Evolutionary conservation across 2,329 filamentous ascomycete genomes (phyloP).

Genomic region (Talaromyces sp.): DNA sequence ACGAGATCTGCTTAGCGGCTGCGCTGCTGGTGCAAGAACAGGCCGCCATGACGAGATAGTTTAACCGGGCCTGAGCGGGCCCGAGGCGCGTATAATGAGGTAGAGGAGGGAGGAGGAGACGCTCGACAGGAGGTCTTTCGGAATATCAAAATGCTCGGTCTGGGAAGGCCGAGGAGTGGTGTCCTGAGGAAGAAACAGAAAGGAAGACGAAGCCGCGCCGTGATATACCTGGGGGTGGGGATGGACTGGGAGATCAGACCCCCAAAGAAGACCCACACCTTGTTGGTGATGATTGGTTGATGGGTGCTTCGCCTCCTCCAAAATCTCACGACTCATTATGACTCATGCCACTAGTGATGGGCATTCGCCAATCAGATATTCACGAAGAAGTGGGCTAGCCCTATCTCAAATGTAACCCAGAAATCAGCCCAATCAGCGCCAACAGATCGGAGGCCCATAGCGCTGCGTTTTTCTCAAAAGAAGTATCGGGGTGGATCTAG

Average conservation of each 20-base stretch:
- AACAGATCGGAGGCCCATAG: no score
- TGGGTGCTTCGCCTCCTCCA: not conserved
- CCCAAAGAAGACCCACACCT: not conserved
- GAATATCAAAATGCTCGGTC: slow-evolving; percentile 15
- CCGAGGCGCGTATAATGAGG: slow-evolving; percentile 19
- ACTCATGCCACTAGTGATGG: slow-evolving; percentile 27
- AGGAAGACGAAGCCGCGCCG: not conserved
- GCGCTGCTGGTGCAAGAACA: slow-evolving; percentile 22
- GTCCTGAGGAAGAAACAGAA: slow-evolving; percentile 25
- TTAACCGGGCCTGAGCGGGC: slow-evolving; percentile 30
- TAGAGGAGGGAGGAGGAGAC: not conserved
- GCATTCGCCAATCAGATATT: slow-evolving; percentile 13
- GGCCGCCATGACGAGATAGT: slow-evolving; percentile 30
- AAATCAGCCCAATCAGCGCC: not conserved
- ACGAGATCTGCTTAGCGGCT: slow-evolving; percentile 13
- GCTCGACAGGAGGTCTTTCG: slow-evolving; percentile 4
- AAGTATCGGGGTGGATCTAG: no score
- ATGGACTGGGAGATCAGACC: slow-evolving; percentile 7
- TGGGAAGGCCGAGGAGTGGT: slow-evolving; percentile 17
- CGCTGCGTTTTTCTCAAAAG: not conserved
- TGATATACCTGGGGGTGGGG: slow-evolving; percentile 13
- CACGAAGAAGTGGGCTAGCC: not conserved
- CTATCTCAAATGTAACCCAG: not conserved
- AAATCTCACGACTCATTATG: slow-evolving; percentile 25
- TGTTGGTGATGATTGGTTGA: slow-evolving; percentile 13